Evolutionary conservation across 2,329 filamentous ascomycete genomes (phyloP).

Genomic region (Talaromyces islandicus): DNA sequence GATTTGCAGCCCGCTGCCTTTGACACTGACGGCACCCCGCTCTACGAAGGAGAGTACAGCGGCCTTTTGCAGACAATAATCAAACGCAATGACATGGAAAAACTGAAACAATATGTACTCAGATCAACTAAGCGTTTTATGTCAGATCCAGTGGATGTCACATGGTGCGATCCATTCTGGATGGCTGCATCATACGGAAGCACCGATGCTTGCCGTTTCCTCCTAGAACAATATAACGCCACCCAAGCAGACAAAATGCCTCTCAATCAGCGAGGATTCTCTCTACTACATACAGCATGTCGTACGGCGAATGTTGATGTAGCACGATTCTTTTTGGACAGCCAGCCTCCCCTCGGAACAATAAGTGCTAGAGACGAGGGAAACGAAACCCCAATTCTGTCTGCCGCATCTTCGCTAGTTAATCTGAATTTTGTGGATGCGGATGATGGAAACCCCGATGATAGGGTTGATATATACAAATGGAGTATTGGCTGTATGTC

Average conservation of each 20-base stretch:
- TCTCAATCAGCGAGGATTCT: constrained; percentile 1
- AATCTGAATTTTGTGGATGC: too few relatives aligned
- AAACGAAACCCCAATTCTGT: background rate
- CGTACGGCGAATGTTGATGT: constrained; percentile 7
- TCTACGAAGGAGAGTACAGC: background rate
- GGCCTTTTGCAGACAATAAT: background rate
- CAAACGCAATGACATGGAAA: constrained; percentile 1
- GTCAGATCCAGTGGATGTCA: background rate
- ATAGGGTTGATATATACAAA: too few relatives aligned
- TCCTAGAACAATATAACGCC: constrained; percentile 12
- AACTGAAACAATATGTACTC: constrained; percentile 5
- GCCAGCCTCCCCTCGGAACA: constrained; percentile 11
- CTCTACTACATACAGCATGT: constrained; percentile 12
- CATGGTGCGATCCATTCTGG: constrained; percentile 12
- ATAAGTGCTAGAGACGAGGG: constrained; percentile 1
- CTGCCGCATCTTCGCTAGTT: background rate
- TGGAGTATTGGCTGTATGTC: too few relatives aligned
- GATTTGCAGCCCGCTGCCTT: background rate
- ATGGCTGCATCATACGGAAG: constrained; percentile 12
- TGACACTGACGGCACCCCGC: background rate
- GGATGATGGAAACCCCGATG: too few relatives aligned
- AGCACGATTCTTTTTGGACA: constrained; percentile 12
- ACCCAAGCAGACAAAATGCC: constrained; percentile 3
- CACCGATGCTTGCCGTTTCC: constrained; percentile 12
- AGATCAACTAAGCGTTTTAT: background rate